Percentiles rank a stretch among this genome's conserved stretches.
These are phyloP conservation scores for Rosa hybrid DNA, from an alignment of 331 rosid species.

Conservation along the genomic window DNA sequence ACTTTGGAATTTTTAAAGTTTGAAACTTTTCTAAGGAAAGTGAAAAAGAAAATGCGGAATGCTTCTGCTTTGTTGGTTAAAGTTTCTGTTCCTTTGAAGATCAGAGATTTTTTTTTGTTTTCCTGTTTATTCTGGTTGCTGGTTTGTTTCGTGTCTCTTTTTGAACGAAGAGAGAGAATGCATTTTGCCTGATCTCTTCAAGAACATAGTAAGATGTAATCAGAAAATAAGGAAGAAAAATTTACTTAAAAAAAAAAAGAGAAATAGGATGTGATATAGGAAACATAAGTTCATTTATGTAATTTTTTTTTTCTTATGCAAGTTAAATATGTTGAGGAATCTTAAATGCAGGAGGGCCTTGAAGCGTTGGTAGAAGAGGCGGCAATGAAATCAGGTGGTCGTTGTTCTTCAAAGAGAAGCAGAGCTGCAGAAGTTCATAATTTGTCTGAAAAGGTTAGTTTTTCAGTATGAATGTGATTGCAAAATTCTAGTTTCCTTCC, in stretches of 20 bases:
- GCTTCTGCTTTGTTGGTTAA: neutral
- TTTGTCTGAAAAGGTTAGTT: slow-evolving; percentile 79
- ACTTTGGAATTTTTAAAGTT: neutral
- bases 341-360: slow-evolving; percentile 57
- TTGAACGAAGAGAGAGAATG: neutral
- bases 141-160: neutral
- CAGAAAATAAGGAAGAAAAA: neutral
- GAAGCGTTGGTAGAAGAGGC: slow-evolving; percentile 59
- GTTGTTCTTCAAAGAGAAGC: slow-evolving; percentile 77
- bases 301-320: too few relatives aligned
- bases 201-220: neutral
- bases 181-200: slow-evolving; percentile 2
- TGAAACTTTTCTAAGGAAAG: neutral
- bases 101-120: neutral
- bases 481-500: neutral
- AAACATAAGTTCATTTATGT: neutral
- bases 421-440: slow-evolving; percentile 96
- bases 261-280: neutral
- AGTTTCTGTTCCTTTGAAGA: neutral
- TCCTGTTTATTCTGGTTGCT: neutral
- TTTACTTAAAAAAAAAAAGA: neutral
- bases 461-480: slow-evolving; percentile 1
- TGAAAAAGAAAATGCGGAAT: neutral
- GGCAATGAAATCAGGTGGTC: slow-evolving; percentile 37
- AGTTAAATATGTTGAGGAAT: neutral